Conservation (phyloP, 345 rosid species). For the rapeseed (Brassica napus) region Da-Ae NC_063439.1:9554001-9554500, state of each 20-base stretch:
- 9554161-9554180: not conserved
- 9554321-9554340: not conserved
- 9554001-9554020: constrained; percentile 83
- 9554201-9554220: constrained; percentile 74
- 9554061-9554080: constrained; percentile 74
- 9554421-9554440: not conserved
- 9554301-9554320: not conserved
- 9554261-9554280: not conserved
- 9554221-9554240: constrained; percentile 81
- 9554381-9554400: not conserved
- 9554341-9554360: not conserved
- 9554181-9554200: constrained; percentile 79
- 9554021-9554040: constrained; percentile 80
- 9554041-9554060: constrained; percentile 66
- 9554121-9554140: not conserved
- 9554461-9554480: constrained; percentile 49
- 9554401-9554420: not conserved
- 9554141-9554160: not conserved
- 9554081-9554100: constrained; percentile 64
- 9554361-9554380: not conserved
- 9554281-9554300: not conserved
- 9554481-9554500: constrained; percentile 81
- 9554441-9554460: not conserved
- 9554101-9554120: constrained; percentile 44
- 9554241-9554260: constrained; percentile 66